A percentile compares a stretch with the other conserved stretches of the same genome.
phyloP scores from a whole-genome alignment of 1,284 basidiomycete species.

The Ceratobasidium theobromae region DNA sequence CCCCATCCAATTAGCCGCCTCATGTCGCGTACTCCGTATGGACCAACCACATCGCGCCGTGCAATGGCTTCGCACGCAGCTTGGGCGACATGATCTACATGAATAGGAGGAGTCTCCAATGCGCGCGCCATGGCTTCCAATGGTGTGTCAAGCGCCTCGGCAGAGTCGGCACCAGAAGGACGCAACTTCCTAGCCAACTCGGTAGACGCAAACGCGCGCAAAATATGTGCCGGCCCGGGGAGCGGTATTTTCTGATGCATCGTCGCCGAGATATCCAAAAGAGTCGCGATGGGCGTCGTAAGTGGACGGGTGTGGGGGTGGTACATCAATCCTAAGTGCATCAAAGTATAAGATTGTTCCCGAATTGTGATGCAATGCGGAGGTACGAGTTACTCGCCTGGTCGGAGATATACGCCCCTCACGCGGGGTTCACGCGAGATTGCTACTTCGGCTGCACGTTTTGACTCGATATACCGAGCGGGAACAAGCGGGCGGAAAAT shows the following conservation, averaged over 20 bases:
- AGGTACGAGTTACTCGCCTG: slow-evolving; percentile 58
- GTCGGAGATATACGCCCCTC: slow-evolving; percentile 77
- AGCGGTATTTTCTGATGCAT: slow-evolving; percentile 55
- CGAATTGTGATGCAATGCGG: slow-evolving; percentile 23
- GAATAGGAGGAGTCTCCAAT: slow-evolving; percentile 82
- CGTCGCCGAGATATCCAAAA: slow-evolving; percentile 77
- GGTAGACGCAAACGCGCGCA: slow-evolving; percentile 53
- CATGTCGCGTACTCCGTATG: slow-evolving; percentile 74
- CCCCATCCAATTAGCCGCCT: slow-evolving; percentile 68
- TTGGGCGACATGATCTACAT: slow-evolving; percentile 93
- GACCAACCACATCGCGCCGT: slow-evolving; percentile 57
- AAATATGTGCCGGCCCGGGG: slow-evolving; percentile 63
- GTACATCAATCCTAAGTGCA: slow-evolving; percentile 89
- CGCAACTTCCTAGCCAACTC: slow-evolving; percentile 41
- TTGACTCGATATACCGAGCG: slow-evolving; percentile 81
- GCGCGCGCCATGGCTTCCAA: slow-evolving; percentile 74
- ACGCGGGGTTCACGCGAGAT: slow-evolving; percentile 52
- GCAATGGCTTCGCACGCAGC: slow-evolving; percentile 64
- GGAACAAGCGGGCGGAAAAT: slow-evolving; percentile 86
- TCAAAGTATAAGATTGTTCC: slow-evolving; percentile 31
- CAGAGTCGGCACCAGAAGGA: slow-evolving; percentile 40
- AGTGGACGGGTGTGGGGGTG: slow-evolving; percentile 90
- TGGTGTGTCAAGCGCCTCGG: slow-evolving; percentile 41
- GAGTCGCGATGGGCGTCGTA: slow-evolving; percentile 80
- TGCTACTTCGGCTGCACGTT: slow-evolving; percentile 81